Evolutionary conservation across 768 basidiomycete genomes (phyloP), one percentile per base, ranked within the genome.

Genomic region (Cystobasidiopsis lactophilus): DNA sequence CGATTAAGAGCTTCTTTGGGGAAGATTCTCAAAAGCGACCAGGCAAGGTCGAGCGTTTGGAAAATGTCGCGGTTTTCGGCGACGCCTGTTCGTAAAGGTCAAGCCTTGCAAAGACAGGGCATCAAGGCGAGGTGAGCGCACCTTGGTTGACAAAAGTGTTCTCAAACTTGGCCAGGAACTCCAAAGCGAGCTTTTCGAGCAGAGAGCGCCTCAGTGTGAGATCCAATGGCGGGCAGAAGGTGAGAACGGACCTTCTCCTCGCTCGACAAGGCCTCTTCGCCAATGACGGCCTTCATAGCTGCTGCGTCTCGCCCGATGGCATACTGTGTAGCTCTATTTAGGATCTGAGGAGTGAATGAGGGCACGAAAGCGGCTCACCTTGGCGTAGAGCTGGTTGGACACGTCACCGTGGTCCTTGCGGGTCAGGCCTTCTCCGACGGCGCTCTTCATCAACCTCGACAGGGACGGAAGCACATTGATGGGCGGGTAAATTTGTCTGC

Each of bases 361-460:
- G 39, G 2, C 30, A 44, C 41, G 40, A 35, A 56, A 51, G 55
- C 52, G 30, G 3, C 18, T 9, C 5, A 33, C 29, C 50, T 54
- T 30, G n/a, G 50, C 51, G 45, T 51, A 47, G 72, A 93, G 71
- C 71, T 95, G 91, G 73, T 98, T 98, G 14, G 93, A 96, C 33
- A 98, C 93, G 69, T 98, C 93, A 63, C 88, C 84, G 67, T 96
- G 93, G 69, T 98, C 93, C 70, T 91, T 91, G 67, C 93, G 75
- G 54, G 93, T 96, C 65, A 96, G 72, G 69, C 84, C 77, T 70
- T 95, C 91, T 59, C 93, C 93, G 68, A 96, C 95, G 59, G 93
- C 93, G 62, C 82, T 85, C 79, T 98, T 98, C 93, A 98, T 98
- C 67, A 98, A 71, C 69, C 93, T 88, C 61, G 93, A 96, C 64